Conservation (phyloP, 768 basidiomycete species). For the Termitomyces sp. region DNA sequence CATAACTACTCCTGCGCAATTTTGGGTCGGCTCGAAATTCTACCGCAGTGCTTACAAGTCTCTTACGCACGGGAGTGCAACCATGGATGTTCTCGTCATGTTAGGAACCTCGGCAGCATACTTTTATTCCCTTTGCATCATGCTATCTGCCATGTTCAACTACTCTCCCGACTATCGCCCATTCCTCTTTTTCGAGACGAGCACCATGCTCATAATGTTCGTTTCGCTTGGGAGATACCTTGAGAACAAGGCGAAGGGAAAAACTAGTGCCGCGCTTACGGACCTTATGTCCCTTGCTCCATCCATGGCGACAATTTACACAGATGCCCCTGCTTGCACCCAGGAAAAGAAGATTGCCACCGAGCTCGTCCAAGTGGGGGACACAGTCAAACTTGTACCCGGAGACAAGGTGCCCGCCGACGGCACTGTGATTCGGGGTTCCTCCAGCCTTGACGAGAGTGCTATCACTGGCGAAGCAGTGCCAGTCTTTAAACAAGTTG, state of each 20-base stretch:
- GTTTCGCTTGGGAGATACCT: conserved; percentile 93
- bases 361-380: conserved; percentile 92
- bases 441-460: conserved; percentile 90
- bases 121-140: conserved; percentile 73
- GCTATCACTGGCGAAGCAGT: conserved; percentile 95
- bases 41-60: conserved; percentile 90
- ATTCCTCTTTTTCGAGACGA: conserved; percentile 95
- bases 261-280: conserved; percentile 93
- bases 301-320: conserved; percentile 93
- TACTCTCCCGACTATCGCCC: conserved; percentile 68
- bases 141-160: conserved; percentile 64
- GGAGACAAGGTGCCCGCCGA: conserved; percentile 97
- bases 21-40: conserved; percentile 85
- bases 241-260: conserved; percentile 96
- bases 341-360: conserved; percentile 90
- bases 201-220: conserved; percentile 97
- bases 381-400: conserved; percentile 89
- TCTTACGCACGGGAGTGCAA: conserved; percentile 81
- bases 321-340: conserved; percentile 72
- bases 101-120: conserved; percentile 94
- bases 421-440: conserved; percentile 82
- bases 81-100: conserved; percentile 98
- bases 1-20: conserved; percentile 89
- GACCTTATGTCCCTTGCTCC: conserved; percentile 95
- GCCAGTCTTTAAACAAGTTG: conserved; percentile 78